Evolutionary conservation across 805 yeast species (phyloP).

Genomic region (Candida nanaspora): DNA sequence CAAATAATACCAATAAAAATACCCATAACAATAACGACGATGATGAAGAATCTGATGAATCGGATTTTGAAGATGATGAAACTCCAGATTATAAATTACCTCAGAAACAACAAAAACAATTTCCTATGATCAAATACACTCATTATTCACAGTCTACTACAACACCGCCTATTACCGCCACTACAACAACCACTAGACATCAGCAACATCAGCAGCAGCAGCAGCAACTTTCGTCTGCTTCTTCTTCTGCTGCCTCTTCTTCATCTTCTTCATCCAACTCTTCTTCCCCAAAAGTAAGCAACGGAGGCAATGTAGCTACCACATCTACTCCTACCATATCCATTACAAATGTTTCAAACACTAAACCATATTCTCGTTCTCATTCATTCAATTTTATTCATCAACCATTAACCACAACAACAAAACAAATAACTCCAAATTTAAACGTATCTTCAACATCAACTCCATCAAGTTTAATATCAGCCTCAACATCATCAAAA

Average conservation of each 20-base stretch:
- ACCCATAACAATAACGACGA: not conserved
- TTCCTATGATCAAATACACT: constrained; percentile 4
- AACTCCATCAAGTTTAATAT: not conserved
- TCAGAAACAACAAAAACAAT: constrained; percentile 12
- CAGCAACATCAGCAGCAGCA: no score
- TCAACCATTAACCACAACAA: not conserved
- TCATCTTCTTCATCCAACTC: no score
- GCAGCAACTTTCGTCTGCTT: no score
- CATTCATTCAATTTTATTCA: no score
- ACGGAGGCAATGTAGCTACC: no score
- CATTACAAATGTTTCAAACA: no score
- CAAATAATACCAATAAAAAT: not conserved
- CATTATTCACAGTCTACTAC: not conserved
- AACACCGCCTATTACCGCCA: not conserved
- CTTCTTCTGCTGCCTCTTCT: no score
- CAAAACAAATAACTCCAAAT: not conserved
- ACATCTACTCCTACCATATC: no score
- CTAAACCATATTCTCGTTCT: no score
- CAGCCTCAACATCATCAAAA: no score
- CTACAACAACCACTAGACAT: not conserved
- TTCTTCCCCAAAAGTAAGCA: no score
- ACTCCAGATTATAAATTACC: constrained; percentile 4
- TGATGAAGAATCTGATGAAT: not conserved
- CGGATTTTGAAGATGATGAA: constrained; percentile 3
- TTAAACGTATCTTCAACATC: not conserved